Percentiles rank a stretch among this genome's conserved stretches.
Conservation (phyloP, 768 basidiomycete genomes). For the Amanita polypyramis region DNA sequence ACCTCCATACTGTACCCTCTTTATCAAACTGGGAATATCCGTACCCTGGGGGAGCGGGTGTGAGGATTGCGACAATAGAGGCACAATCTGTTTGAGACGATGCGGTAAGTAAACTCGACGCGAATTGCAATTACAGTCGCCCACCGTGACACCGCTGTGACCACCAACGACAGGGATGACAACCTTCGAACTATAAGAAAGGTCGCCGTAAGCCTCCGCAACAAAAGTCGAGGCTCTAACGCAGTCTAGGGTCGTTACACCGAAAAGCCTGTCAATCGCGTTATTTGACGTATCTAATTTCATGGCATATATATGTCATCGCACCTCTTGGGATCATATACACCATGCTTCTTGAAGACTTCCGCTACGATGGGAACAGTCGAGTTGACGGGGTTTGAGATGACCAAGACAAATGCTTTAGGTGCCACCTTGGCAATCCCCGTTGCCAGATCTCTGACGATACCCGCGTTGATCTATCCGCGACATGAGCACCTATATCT, state of each 20-base stretch:
- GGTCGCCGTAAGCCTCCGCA: slow-evolving; percentile 62
- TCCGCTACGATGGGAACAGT: slow-evolving; percentile 96
- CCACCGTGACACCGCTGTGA: slow-evolving; percentile 84
- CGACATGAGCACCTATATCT: background rate
- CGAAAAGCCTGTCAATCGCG: slow-evolving; percentile 59
- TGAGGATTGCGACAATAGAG: slow-evolving; percentile 85
- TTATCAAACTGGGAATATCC: slow-evolving; percentile 49
- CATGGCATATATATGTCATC: slow-evolving; percentile 9
- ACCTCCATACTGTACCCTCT: slow-evolving; percentile 91
- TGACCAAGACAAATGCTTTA: slow-evolving; percentile 90
- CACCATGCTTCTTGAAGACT: slow-evolving; percentile 86
- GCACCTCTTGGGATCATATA: slow-evolving; percentile 87
- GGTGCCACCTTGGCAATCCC: slow-evolving; percentile 78
- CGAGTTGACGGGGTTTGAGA: slow-evolving; percentile 99
- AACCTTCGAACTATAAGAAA: slow-evolving; percentile 48
- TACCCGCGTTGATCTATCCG: slow-evolving; percentile 89
- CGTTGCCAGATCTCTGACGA: slow-evolving; percentile 86
- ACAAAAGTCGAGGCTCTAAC: slow-evolving; percentile 98
- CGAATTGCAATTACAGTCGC: slow-evolving; percentile 12
- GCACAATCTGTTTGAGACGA: slow-evolving; percentile 55
- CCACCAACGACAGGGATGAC: slow-evolving; percentile 90
- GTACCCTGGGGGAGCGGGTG: slow-evolving; percentile 58
- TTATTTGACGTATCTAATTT: background rate
- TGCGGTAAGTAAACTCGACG: background rate
- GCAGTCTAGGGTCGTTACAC: slow-evolving; percentile 96